Base-by-base conservation (phyloP, 2,329 filamentous ascomycete genomes). In the Harringtonia aguacate region DNA sequence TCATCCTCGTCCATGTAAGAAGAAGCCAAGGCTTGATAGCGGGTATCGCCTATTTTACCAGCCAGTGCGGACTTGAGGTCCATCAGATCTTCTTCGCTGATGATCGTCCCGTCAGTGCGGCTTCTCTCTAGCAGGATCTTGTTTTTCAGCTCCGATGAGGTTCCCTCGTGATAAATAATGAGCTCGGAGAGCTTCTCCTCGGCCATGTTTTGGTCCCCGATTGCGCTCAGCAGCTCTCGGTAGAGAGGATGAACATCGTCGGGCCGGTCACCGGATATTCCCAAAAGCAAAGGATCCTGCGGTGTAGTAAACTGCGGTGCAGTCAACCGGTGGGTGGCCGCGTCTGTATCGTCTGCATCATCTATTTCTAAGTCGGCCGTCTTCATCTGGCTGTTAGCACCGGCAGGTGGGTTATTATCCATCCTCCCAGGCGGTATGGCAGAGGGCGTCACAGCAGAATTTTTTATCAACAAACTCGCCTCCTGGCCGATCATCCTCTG, bases 161-260 rank as follows among this genome's bases (percentile, higher is more conserved):
- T 63, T 41, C 57, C 56, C 9, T 64, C 58, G 34, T 61, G 64
- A 30, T 62, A 60, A 43, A 62, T 58, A 12, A 60, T 45, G 4
- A 75, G 59, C 34, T 75, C 69, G 6, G 61, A 58, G 29, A 64
- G 56, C n/a, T 69, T 62, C 46, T 77, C 72, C 39, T 60, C 62
- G 14, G 68, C 67, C 27, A 70, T 60, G 36, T 67, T 61, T n/a
- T 69, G 56, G 17, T 73, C 66, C 2, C 61, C 65, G 10, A 69
- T 61, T 2, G 63, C 61, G 13, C 63, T 60, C 15, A 68, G 60
- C 7, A 75, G 59, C 17, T 64, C 56, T 12, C 58, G 50, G 49
- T 72, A 75, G 4, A 69, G 56, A 3, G 72, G 72, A 47, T 75
- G 70, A 2, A 66, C 53, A 33, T 68, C 65, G 2, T 50, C 48